Percentiles rank a stretch among this genome's conserved stretches.
These are phyloP conservation scores for Barbatosphaeria neglecta DNA, from an alignment of 495 filamentous ascomycete genomes.

Conservation along the genomic window DNA sequence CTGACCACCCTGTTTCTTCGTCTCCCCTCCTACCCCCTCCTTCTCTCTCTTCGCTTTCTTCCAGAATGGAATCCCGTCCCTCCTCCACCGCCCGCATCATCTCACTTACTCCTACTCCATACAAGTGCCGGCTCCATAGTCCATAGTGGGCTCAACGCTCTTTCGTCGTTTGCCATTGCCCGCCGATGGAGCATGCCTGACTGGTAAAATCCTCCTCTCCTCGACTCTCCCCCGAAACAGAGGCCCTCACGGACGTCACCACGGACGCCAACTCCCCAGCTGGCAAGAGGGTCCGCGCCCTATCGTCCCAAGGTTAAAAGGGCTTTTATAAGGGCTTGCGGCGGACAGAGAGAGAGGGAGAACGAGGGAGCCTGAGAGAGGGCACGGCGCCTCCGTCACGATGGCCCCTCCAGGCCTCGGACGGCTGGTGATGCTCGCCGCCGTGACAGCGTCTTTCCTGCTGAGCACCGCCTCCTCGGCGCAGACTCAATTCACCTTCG, in stretches of 20 bases:
- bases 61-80: background rate
- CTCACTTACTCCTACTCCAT: background rate
- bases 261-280: no score
- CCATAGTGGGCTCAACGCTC: no score
- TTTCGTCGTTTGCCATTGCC: no score
- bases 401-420: background rate
- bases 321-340: background rate
- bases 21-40: no score
- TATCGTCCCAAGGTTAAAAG: no score
- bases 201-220: no score
- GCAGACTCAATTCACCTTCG: background rate
- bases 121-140: background rate
- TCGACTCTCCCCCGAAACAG: no score
- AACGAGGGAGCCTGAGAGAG: background rate
- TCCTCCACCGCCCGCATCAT: background rate
- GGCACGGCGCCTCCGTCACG: background rate
- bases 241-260: no score
- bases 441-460: background rate
- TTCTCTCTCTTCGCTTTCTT: background rate
- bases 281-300: no score
- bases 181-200: no score
- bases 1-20: no score
- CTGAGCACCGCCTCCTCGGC: slow-evolving; percentile 5
- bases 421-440: background rate
- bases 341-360: background rate